phyloP scores from a whole-genome alignment of 768 basidiomycete genomes.

The Tulasnella sp. region DNA sequence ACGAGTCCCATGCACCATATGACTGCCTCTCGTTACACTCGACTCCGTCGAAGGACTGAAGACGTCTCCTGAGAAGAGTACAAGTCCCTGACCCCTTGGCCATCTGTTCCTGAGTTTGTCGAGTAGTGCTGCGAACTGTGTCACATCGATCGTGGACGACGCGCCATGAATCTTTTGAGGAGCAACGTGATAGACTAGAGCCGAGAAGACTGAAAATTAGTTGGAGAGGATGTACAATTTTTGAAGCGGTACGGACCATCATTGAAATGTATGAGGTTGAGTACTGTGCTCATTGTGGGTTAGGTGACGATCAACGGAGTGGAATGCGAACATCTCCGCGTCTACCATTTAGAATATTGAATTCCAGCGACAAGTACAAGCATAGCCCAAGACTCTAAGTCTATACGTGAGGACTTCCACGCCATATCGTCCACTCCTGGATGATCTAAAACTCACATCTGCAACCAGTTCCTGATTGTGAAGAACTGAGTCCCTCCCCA shows the following conservation, averaged over 20 bases:
- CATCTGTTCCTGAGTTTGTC: constrained; percentile 50
- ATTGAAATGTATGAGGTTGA: constrained; percentile 31
- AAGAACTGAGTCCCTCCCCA: too few relatives aligned
- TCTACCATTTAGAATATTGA: too few relatives aligned
- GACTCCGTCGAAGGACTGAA: constrained; percentile 83
- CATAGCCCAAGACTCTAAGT: too few relatives aligned
- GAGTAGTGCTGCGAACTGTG: constrained; percentile 69
- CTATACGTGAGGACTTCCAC: too few relatives aligned
- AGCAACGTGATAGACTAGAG: constrained; percentile 56
- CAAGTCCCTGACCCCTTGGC: constrained; percentile 54
- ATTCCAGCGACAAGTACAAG: too few relatives aligned
- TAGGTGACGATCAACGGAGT: too few relatives aligned
- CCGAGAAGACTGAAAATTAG: constrained; percentile 8
- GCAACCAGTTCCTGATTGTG: too few relatives aligned
- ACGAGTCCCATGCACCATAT: constrained; percentile 50
- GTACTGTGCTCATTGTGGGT: not conserved
- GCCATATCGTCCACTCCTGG: too few relatives aligned
- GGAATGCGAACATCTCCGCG: too few relatives aligned
- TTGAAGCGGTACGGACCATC: constrained; percentile 20
- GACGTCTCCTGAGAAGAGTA: constrained; percentile 80
- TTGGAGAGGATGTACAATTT: not conserved
- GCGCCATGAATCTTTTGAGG: constrained; percentile 55
- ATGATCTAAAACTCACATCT: too few relatives aligned
- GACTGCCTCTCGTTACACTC: constrained; percentile 77
- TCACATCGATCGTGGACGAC: constrained; percentile 65